A percentile compares a stretch with the other conserved stretches of the same genome.
Conservation (phyloP, 257 asterid genomes). For the Primulina tabacum region DNA sequence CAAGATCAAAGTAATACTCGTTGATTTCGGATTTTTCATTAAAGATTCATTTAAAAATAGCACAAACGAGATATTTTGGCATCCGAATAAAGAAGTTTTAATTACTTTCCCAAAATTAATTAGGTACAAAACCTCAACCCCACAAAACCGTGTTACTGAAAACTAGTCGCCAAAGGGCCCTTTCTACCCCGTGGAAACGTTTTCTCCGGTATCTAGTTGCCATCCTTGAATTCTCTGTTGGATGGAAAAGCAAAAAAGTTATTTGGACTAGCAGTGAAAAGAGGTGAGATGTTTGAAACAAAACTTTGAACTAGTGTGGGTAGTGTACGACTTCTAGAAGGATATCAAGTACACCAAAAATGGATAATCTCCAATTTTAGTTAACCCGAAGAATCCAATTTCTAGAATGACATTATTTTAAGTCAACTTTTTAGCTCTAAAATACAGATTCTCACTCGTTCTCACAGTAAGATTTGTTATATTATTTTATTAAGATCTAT, state of each 20-base stretch:
- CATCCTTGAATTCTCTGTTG: slow-evolving; percentile 93
- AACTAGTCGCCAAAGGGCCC: slow-evolving; percentile 26
- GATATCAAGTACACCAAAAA: neutral
- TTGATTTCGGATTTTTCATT: too few relatives aligned
- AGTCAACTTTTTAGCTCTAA: too few relatives aligned
- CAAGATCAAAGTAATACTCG: too few relatives aligned
- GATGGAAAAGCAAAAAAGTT: neutral
- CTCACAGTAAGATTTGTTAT: too few relatives aligned
- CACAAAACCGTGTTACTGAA: too few relatives aligned
- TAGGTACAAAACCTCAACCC: slow-evolving; percentile 23
- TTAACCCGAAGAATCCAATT: too few relatives aligned
- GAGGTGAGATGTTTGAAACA: neutral
- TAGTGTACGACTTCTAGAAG: neutral
- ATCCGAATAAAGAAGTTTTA: neutral
- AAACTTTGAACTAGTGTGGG: neutral
- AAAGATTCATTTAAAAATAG: too few relatives aligned
- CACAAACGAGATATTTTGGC: slow-evolving; percentile 9
- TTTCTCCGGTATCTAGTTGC: slow-evolving; percentile 50
- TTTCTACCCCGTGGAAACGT: slow-evolving; percentile 8
- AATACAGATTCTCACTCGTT: neutral
- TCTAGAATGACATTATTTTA: too few relatives aligned
- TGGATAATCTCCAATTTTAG: neutral
- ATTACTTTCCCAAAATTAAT: neutral
- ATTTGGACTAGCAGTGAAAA: slow-evolving; percentile 1
- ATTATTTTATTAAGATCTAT: too few relatives aligned